phyloP scores from a whole-genome alignment of 2,329 filamentous ascomycete genomes.

The Emergomyces pasteurianus region DNA sequence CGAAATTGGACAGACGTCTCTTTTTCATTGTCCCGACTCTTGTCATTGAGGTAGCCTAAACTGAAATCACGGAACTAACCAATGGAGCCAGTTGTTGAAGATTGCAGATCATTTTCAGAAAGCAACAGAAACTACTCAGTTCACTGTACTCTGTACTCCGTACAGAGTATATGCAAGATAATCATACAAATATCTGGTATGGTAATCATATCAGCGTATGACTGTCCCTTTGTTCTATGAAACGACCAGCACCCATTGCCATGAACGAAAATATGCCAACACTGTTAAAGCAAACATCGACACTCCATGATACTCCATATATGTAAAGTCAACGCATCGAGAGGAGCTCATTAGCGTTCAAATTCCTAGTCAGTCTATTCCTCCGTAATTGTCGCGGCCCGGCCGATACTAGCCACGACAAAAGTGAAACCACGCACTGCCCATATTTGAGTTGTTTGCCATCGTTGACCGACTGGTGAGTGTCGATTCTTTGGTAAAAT shows the following conservation, averaged over 20 bases:
- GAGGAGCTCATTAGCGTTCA: too few species aligned
- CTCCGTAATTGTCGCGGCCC: not conserved
- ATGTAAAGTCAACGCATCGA: not conserved
- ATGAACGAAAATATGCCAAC: too few species aligned
- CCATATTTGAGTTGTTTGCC: not conserved
- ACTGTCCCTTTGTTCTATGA: too few species aligned
- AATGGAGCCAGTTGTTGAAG: not conserved
- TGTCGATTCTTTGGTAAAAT: too few species aligned
- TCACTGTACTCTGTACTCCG: too few species aligned
- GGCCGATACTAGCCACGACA: not conserved
- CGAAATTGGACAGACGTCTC: not conserved
- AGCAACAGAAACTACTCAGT: not conserved
- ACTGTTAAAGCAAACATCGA: too few species aligned
- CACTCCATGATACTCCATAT: too few species aligned
- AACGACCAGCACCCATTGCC: too few species aligned
- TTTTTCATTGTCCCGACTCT: not conserved
- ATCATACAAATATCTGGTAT: too few species aligned
- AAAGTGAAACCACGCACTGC: not conserved
- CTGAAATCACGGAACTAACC: not conserved
- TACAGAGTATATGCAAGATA: not conserved
- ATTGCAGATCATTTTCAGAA: not conserved
- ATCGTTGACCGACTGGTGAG: not conserved
- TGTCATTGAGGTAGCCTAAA: too few species aligned
- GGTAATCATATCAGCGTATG: too few species aligned
- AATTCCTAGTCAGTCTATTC: too few species aligned